Evolutionary conservation across 2,329 filamentous ascomycete species (phyloP), one percentile per base, ranked within the genome.

Genomic region (Pseudocercospora ulei): DNA sequence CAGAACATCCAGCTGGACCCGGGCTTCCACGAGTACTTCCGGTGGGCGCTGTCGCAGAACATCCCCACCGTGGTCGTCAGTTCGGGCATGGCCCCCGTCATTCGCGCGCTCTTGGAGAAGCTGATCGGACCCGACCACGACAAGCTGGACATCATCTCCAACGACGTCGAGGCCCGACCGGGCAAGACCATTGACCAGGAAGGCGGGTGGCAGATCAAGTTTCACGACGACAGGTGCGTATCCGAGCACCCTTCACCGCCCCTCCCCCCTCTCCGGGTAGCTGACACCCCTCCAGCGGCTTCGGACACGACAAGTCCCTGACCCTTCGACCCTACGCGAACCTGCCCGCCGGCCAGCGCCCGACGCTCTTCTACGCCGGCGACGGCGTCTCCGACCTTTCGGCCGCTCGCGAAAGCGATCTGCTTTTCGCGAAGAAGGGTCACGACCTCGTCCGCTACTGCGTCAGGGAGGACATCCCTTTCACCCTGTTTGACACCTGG

Each of bases 301-400:
- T 92, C 55, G 90, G 90, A n/a, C 90, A 98, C 60, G 88, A 98
- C 71, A 98, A 98, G 74, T 87, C 80, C 16, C 69, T 88, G 38
- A 84, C 90, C 59, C 85, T 98, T 55, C 77, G 83, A 49, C 85
- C 85, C 35, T 96, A 96, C 64, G 79, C 80, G 2, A 70, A 76
- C 16, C 69, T 93, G 27, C 77, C 83, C 0, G 69, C 69, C 8
- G 61, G 68, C 19, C 64, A 81, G 55, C 73, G 86, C 26, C 90
- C 90, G 2, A 78, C 76, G 24, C 75, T 96, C 65, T 85, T 96
- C 62, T 98, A 98, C 56, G 88, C 90, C 19, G 90, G 90, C 42
- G 88, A 96, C 54, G 88, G 88, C 33, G 85, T 95, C 3, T 92
- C 83, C 2, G 88, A 96, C 59, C 69, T 96, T 36, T 60, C 65